These are phyloP conservation scores for Pleurostoma richardsiae DNA, from an alignment of 2,329 filamentous ascomycete species.

Conservation along the genomic window DNA sequence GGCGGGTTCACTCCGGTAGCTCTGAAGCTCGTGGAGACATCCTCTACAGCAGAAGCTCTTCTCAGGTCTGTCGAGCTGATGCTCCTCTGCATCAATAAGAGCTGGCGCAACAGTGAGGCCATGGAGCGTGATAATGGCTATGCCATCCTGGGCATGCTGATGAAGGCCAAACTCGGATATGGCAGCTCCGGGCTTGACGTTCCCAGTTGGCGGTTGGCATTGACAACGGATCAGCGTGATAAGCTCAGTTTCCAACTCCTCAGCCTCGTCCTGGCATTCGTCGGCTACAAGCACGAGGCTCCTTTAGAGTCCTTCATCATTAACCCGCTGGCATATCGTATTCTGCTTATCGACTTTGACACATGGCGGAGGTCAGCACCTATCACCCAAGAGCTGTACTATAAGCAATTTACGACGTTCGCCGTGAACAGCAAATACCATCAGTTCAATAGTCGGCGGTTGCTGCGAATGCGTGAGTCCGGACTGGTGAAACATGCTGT, in stretches of 20 bases:
- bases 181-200: conserved; percentile 26
- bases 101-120: conserved; percentile 96
- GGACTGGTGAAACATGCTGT: no score
- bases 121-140: conserved; percentile 97
- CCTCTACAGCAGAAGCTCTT: conserved; percentile 64
- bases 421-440: conserved; percentile 86
- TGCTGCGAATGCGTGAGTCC: conserved; percentile 81
- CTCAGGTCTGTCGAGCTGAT: conserved; percentile 76
- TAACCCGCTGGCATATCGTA: conserved; percentile 89
- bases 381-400: conserved; percentile 82
- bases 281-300: conserved; percentile 78
- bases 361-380: conserved; percentile 80
- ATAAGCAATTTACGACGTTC: conserved; percentile 86
- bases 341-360: conserved; percentile 87
- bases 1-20: conserved; percentile 87
- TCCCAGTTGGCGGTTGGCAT: conserved; percentile 31
- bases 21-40: conserved; percentile 76
- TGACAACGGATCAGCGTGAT: conserved; percentile 50
- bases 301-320: conserved; percentile 89
- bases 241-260: conserved; percentile 60
- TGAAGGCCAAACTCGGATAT: conserved; percentile 76
- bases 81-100: conserved; percentile 80
- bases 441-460: conserved; percentile 82
- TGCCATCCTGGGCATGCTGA: conserved; percentile 74
- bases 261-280: conserved; percentile 73